Conservation (phyloP, 306 rosid genomes). For the Prinsepia uniflora region DNA sequence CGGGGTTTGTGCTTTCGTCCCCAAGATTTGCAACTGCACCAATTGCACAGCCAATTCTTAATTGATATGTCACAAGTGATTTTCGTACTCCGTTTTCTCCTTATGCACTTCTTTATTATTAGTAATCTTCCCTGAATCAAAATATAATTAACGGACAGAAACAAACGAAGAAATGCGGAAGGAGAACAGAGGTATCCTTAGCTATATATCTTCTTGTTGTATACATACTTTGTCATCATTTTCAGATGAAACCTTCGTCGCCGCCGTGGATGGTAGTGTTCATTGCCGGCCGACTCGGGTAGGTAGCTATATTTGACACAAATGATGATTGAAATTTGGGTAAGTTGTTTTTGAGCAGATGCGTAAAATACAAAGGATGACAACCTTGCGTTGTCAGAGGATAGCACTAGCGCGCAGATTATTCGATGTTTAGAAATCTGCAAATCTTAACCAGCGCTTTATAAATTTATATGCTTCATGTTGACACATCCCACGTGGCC, state of each 20-base stretch:
- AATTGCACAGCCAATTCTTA: slow-evolving; percentile 10
- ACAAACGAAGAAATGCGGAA: too few species aligned
- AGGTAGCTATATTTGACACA: too few species aligned
- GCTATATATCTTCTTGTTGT: too few species aligned
- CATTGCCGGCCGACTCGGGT: not conserved
- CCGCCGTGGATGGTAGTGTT: too few species aligned
- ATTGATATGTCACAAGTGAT: too few species aligned
- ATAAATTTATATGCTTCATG: not conserved
- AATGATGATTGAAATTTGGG: not conserved
- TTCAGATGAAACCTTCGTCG: too few species aligned
- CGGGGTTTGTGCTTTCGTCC: slow-evolving; percentile 37
- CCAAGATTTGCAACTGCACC: slow-evolving; percentile 33
- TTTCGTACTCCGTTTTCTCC: too few species aligned
- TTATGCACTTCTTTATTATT: too few species aligned
- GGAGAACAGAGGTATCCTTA: too few species aligned
- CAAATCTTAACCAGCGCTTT: not conserved
- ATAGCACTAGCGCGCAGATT: not conserved
- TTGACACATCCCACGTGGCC: not conserved
- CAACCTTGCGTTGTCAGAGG: slow-evolving; percentile 18
- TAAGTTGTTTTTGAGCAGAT: not conserved
- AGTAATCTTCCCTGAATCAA: too few species aligned
- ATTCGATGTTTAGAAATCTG: slow-evolving; percentile 11
- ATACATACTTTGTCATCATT: too few species aligned
- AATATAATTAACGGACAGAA: too few species aligned
- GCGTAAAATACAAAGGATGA: slow-evolving; percentile 18